A percentile compares a stretch with the other conserved stretches of the same genome.
These are phyloP conservation scores for Neurospora sp. DNA, from an alignment of 495 filamentous ascomycete genomes.

Conservation along the genomic window DNA sequence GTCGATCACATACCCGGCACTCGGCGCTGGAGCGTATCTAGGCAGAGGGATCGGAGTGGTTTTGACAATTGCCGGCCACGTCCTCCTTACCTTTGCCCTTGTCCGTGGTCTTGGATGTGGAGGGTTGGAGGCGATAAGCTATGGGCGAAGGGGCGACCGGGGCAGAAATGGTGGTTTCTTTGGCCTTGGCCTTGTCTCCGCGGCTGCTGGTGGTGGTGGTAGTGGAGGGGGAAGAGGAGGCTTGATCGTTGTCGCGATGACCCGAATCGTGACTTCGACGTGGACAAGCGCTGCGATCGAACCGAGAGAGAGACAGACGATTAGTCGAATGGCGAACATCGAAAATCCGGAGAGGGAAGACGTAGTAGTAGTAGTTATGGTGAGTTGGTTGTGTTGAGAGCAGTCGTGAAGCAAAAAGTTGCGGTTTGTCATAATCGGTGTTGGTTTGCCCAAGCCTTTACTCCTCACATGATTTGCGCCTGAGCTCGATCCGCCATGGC, in stretches of 20 bases:
- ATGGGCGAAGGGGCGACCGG: not conserved
- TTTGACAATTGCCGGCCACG: not conserved
- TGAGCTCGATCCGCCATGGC: no score
- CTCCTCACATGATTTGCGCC: no score
- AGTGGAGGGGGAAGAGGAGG: not conserved
- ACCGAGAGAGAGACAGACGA: no score
- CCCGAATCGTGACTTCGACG: no score
- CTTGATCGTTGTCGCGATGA: not conserved
- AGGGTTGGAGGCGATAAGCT: not conserved
- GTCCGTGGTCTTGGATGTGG: not conserved
- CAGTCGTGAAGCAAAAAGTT: no score
- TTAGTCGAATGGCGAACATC: no score
- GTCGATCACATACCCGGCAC: not conserved
- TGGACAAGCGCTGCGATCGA: no score
- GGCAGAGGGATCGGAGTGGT: not conserved
- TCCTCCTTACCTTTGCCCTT: not conserved
- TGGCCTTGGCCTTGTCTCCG: not conserved
- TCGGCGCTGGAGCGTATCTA: not conserved
- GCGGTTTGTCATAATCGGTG: no score
- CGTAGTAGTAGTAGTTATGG: no score
- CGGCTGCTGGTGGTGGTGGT: not conserved
- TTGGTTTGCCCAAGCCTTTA: no score
- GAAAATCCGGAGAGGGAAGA: no score
- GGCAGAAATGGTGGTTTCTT: not conserved
- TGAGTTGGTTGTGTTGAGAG: no score